phyloP scores from a whole-genome alignment of 305 asterid genomes.

The Plantago lanceolata region DNA sequence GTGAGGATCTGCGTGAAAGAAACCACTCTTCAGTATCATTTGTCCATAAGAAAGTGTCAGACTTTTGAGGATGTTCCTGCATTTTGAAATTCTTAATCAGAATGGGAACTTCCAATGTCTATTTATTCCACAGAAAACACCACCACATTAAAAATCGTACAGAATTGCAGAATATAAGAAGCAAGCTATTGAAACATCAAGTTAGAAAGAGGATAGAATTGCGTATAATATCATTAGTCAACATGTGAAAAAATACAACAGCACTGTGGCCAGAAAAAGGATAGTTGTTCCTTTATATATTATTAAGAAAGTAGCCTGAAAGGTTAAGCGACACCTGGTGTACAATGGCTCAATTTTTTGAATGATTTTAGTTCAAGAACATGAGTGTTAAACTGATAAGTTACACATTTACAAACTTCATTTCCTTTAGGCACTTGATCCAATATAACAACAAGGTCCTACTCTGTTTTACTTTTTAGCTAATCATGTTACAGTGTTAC shows the following conservation, averaged over 20 bases:
- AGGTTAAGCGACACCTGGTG: too few relatives aligned
- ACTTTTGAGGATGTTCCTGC: conserved; percentile 86
- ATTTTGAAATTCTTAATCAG: conserved; percentile 21
- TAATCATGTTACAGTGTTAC: too few relatives aligned
- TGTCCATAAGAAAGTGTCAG: conserved; percentile 95
- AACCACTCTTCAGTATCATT: conserved; percentile 94
- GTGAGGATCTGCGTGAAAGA: conserved; percentile 99
- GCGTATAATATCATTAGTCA: background rate
- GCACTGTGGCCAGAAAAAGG: background rate
- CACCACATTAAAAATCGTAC: conserved; percentile 8
- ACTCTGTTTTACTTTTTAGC: too few relatives aligned
- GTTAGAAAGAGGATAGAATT: background rate
- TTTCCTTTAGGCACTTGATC: background rate
- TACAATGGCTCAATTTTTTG: background rate
- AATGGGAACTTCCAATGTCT: conserved; percentile 18
- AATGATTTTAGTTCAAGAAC: conserved; percentile 2
- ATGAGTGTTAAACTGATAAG: background rate
- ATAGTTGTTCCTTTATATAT: background rate
- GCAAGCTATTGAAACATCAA: background rate
- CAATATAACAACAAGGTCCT: background rate
- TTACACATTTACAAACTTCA: background rate
- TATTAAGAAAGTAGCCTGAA: background rate
- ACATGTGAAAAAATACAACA: background rate
- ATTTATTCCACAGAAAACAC: conserved; percentile 9
- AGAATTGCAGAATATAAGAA: background rate